Base-by-base conservation (phyloP, 2,329 filamentous ascomycete genomes). In the Bretziella fagacearum region DNA sequence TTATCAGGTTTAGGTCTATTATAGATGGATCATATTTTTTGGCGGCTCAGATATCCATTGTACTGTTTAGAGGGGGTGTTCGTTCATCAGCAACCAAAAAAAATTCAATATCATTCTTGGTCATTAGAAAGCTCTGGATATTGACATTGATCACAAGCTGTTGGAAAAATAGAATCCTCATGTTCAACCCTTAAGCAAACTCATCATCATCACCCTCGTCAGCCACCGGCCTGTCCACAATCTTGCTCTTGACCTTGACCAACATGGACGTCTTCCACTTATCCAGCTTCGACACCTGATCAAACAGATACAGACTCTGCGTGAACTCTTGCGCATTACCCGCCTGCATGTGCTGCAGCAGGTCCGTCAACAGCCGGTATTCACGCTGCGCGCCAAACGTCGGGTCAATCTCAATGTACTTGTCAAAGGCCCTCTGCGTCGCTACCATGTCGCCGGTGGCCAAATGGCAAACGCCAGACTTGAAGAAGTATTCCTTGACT, bases 261-360 rank as follows among this genome's bases (percentile, higher is more conserved):
- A 94, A 63, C 49, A 94, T 67, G 26, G 81, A 84, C 44, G 84
- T 94, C 80, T 95, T 94, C 89, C 89, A 96, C 68, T 89, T 91
- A 60, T 95, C 87, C 58, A 96, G 66, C 69, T 91, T 91, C 66
- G 79, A 91, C 66, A 94, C 71, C 66, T 93, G 84, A 61, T 95
- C 86, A 59, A 77, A 96, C 61, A 89, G 79, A 68, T 82, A 93
- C 53, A 91, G 64, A 61, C 87, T 86, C 58, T 93, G 84, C 18
- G 81, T 75, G 57, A 93, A 96, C 52, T 72, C 69, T 56, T 94
- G 85, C 60, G 82, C 79, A 56, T 93, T 84, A 48, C 79, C 79
- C 26, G 75, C 71, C 58, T 91, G 79, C 49, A 94, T 71, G 3
- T 83, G 76, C 51, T 81, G 77, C 26, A 75, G 67, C 30, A 96